phyloP scores from a whole-genome alignment of 2,329 filamentous ascomycete species.

The Trichoderma arundinaceum region DNA sequence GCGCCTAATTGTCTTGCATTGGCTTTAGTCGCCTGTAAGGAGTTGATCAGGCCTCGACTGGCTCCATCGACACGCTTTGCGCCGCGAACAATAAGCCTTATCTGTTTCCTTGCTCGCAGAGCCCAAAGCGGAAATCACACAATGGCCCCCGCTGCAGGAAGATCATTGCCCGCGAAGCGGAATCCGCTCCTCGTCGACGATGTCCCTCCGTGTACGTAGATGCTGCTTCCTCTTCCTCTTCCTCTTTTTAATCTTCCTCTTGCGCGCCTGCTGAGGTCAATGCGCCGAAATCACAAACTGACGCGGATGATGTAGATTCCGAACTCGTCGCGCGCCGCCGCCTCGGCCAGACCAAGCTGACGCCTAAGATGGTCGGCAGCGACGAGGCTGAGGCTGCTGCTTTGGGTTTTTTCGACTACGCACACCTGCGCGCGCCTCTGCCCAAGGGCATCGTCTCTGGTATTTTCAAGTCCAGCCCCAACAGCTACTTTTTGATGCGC shows the following conservation, averaged over 20 bases:
- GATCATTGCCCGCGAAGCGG: constrained; percentile 63
- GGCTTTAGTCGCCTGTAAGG: constrained; percentile 31
- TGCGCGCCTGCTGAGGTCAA: neutral
- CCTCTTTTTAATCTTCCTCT: neutral
- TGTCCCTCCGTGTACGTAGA: constrained; percentile 63
- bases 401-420: constrained; percentile 90
- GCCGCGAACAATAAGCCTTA: constrained; percentile 18
- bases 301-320: constrained; percentile 56
- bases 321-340: constrained; percentile 84
- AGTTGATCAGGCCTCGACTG: constrained; percentile 33
- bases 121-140: constrained; percentile 21
- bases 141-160: constrained; percentile 46
- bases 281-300: constrained; percentile 33
- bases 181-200: constrained; percentile 71
- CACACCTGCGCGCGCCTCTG: constrained; percentile 88
- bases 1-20: constrained; percentile 31
- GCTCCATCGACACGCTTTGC: constrained; percentile 30
- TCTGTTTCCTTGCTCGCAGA: constrained; percentile 14
- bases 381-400: constrained; percentile 75
- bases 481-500: constrained; percentile 96
- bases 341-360: constrained; percentile 89
- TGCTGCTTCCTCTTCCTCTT: constrained; percentile 19
- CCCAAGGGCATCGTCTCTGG: constrained; percentile 91
- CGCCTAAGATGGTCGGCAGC: constrained; percentile 77
- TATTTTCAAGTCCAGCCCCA: constrained; percentile 87